Evolutionary conservation across 225 moss, liverwort and hornwort species (phyloP), one percentile per base, ranked within the genome.

Genomic region (Sphagnum contortum): DNA sequence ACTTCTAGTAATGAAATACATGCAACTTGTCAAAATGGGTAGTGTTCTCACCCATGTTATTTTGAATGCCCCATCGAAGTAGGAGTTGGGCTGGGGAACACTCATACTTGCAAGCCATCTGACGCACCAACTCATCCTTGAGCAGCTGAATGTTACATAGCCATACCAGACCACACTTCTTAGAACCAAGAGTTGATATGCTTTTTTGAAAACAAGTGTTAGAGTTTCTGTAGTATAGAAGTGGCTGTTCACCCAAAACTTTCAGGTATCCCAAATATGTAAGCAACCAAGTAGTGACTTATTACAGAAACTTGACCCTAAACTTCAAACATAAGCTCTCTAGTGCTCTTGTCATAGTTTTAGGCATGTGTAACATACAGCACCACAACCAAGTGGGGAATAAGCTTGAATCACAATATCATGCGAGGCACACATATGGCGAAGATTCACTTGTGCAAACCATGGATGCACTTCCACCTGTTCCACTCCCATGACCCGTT

Each of bases 41-140:
- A 45, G 55, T 60, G 48, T 56, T 4, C 68, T 77, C 49, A 87
- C 83, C 87, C 2, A 91, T 71, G 10, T 89, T 69, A 55, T 87
- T 84, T 55, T 94, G 94, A 58, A 94, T 68, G 13, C 91, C 91
- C 94, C 94, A 94, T 75, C 94, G 85, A 46, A 94, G 87, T 60
- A 94, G 87, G 64, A 94, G 81, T 62, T 94, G 94, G 6, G 94
- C 87, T 68, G 89, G 66, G 12, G 89, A 73, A 46, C 71, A 76
- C 62, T 81, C 61, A 62, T 79, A 78, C 45, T 67, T 75, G 8
- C 76, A 73, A 71, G 94, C 84, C 29, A 94, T 71, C 8, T 50
- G 69, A 66, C 80, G 77, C 61, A 91, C 85, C 45, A 78, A 77
- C 8, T 85, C 70, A 68, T 94, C 87, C 45, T 68, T 68, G 10